phyloP scores from a whole-genome alignment of 192 early-diverging fungal genomes.

The Backusella liffmaniae region DNA sequence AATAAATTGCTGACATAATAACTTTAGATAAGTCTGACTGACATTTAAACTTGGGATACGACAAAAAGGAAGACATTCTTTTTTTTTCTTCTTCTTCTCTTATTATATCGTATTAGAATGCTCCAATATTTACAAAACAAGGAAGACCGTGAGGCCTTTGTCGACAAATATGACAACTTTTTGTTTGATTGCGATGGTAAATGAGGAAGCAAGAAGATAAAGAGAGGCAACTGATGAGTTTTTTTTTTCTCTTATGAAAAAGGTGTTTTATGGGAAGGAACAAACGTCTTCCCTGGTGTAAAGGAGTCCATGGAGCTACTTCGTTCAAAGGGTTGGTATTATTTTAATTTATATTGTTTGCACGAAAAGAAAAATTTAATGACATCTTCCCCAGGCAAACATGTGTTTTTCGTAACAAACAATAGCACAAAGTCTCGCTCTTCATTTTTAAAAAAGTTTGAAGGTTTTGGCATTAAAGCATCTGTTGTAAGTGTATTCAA shows the following conservation, averaged over 20 bases:
- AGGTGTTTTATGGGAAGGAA: slow-evolving; percentile 93
- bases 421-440: slow-evolving; percentile 89
- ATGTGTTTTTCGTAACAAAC: slow-evolving; percentile 96
- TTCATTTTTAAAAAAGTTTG: slow-evolving; percentile 82
- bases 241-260: not conserved
- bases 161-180: slow-evolving; percentile 88
- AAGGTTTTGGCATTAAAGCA: slow-evolving; percentile 76
- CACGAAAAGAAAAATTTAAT: not conserved
- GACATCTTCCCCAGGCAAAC: slow-evolving; percentile 60
- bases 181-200: slow-evolving; percentile 96
- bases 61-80: not conserved
- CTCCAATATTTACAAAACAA: slow-evolving; percentile 2
- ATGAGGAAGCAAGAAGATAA: not conserved
- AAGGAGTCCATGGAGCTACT: slow-evolving; percentile 72
- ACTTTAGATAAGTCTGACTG: not conserved
- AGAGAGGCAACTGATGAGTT: not conserved
- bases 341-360: not conserved
- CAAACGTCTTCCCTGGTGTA: slow-evolving; percentile 63
- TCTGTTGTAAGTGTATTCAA: slow-evolving; percentile 44
- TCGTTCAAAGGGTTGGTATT: slow-evolving; percentile 54
- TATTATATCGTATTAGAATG: not conserved
- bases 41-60: not conserved
- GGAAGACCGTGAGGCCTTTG: slow-evolving; percentile 55
- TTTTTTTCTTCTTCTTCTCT: not conserved
- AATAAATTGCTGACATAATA: not conserved